These are phyloP conservation scores for Pholiota adiposa DNA, from an alignment of 1,284 basidiomycete species.

Conservation along the genomic window DNA sequence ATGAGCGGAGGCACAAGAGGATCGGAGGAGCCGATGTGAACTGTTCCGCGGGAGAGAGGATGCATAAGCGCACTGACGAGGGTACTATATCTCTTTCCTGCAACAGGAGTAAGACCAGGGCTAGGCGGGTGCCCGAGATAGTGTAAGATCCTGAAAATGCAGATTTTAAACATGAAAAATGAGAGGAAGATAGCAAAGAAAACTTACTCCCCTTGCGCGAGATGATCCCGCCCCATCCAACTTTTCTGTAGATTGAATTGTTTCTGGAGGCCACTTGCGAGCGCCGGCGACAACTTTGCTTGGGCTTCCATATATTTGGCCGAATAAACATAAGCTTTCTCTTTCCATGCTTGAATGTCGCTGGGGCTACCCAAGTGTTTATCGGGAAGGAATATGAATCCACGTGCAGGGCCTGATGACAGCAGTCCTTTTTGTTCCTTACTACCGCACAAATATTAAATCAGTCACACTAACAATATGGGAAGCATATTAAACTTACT, in stretches of 20 bases:
- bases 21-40: conserved; percentile 14
- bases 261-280: conserved; percentile 12
- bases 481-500: conserved; percentile 7
- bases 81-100: conserved; percentile 12
- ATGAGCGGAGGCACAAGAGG: conserved; percentile 11
- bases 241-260: conserved; percentile 12
- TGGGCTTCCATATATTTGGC: not conserved
- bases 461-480: not conserved
- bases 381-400: conserved; percentile 10
- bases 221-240: conserved; percentile 4
- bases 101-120: not conserved
- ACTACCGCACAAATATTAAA: not conserved
- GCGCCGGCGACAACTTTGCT: not conserved
- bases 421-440: conserved; percentile 14
- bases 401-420: conserved; percentile 1
- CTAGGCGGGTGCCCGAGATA: conserved; percentile 7
- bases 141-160: conserved; percentile 5
- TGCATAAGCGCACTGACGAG: conserved; percentile 14
- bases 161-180: not conserved
- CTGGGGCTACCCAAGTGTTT: conserved; percentile 1
- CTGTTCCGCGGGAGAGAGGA: conserved; percentile 14
- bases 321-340: not conserved
- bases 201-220: conserved; percentile 12
- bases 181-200: not conserved
- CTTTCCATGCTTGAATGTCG: not conserved